Percentiles rank a stretch among this genome's conserved stretches.
Evolutionary conservation across 768 basidiomycete species (phyloP).

Genomic region (Pulveroboletus sp.): DNA sequence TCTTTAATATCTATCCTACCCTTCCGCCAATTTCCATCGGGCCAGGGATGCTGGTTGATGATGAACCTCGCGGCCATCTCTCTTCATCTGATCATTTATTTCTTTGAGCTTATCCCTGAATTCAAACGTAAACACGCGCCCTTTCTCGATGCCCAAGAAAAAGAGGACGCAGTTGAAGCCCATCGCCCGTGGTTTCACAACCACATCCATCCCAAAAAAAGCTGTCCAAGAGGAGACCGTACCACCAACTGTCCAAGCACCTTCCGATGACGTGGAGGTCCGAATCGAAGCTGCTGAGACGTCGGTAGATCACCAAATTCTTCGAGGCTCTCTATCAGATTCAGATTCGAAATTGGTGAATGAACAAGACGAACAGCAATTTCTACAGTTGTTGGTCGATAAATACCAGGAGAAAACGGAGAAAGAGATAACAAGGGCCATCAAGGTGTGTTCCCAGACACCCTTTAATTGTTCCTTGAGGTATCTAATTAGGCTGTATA

Average conservation of each 20-base stretch:
- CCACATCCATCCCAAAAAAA: conserved; percentile 83
- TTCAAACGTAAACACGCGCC: no score
- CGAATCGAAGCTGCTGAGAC: conserved; percentile 7
- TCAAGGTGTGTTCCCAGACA: conserved; percentile 53
- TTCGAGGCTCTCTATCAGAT: conserved; percentile 7
- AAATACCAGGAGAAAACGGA: conserved; percentile 85
- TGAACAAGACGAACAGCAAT: conserved; percentile 48
- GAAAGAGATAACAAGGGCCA: conserved; percentile 69
- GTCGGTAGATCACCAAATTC: conserved; percentile 3
- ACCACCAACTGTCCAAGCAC: conserved; percentile 7
- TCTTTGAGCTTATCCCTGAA: neutral
- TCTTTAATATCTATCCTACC: conserved; percentile 26
- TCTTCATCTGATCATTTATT: neutral
- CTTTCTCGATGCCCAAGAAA: conserved; percentile 67
- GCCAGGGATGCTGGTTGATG: neutral
- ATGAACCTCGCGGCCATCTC: neutral
- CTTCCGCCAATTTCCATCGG: neutral
- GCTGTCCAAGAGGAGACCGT: conserved; percentile 32
- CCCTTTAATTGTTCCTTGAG: neutral
- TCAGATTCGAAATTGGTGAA: conserved; percentile 30
- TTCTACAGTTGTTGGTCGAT: conserved; percentile 73
- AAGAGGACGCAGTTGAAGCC: conserved; percentile 81
- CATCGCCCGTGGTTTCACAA: conserved; percentile 73
- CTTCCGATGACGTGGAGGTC: conserved; percentile 3
- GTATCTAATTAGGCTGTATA: neutral